phyloP scores from a whole-genome alignment of 192 early-diverging fungal species.

The Paraglomus occultum region DNA sequence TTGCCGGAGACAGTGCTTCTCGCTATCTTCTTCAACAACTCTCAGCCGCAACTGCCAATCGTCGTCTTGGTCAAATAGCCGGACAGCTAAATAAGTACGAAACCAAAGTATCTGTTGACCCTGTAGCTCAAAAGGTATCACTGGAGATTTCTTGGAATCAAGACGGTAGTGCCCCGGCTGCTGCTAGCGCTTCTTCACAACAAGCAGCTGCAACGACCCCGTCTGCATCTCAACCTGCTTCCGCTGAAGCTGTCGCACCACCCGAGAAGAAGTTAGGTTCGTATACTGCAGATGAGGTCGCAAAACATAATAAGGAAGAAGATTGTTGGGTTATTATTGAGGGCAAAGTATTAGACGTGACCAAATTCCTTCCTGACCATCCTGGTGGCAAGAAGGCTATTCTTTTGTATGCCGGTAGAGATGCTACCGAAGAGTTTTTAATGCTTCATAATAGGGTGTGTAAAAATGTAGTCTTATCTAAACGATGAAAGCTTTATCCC shows the following conservation, averaged over 20 bases:
- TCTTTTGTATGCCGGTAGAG: slow-evolving; percentile 78
- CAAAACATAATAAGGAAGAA: slow-evolving; percentile 57
- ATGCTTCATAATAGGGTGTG: slow-evolving; percentile 84
- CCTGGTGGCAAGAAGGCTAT: slow-evolving; percentile 87
- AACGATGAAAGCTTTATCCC: background rate
- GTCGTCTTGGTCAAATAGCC: slow-evolving; percentile 66
- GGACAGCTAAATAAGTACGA: slow-evolving; percentile 53
- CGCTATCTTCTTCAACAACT: slow-evolving; percentile 56
- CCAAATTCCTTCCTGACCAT: slow-evolving; percentile 76
- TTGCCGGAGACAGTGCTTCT: slow-evolving; percentile 75
- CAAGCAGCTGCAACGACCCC: slow-evolving; percentile 37
- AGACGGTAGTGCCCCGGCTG: slow-evolving; percentile 34
- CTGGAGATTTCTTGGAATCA: slow-evolving; percentile 51
- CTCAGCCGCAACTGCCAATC: slow-evolving; percentile 48
- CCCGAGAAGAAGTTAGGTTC: slow-evolving; percentile 38
- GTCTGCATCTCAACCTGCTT: slow-evolving; percentile 33
- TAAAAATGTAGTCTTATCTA: background rate
- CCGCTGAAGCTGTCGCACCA: slow-evolving; percentile 33
- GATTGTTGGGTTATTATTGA: slow-evolving; percentile 64
- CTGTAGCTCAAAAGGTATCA: slow-evolving; percentile 43
- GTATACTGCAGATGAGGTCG: slow-evolving; percentile 73
- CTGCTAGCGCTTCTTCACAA: slow-evolving; percentile 4
- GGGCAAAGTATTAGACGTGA: slow-evolving; percentile 64
- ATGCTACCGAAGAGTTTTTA: slow-evolving; percentile 84
- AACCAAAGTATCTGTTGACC: slow-evolving; percentile 42